Base-by-base conservation (phyloP, 169 alveolate genomes). In the Eimeria sp. region DNA sequence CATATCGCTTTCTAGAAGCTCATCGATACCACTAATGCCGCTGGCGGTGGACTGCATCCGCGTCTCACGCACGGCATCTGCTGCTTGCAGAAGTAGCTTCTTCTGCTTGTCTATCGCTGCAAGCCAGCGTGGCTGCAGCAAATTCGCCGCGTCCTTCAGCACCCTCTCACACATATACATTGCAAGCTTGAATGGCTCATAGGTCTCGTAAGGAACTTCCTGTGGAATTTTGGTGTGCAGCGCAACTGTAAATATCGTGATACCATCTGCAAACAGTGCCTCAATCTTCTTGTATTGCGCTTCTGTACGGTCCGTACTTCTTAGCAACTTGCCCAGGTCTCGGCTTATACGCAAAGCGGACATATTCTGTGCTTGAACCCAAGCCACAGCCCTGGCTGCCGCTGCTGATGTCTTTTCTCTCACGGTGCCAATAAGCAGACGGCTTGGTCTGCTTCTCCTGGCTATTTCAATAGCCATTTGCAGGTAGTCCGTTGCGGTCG, bases 371-470 rank as follows among this genome's bases (percentile, higher is more conserved):
- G 4, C 61, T 40, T 45, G 27, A 20, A 75, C 86, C 86, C 61
- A 9, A 40, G 86, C 86, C 86, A 22, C 58, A 43, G 86, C 86
- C 34, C 63, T 14, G 13, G 86, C 83, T 73, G 83, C 25, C 45
- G 86, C 83, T 34, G 83, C 57, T 30, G 51, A 51, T 73, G 5
- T 45, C 58, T 5, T 13, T 16, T 13, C 63, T 7, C 11, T 20
- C 63, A 22, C 25, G 86, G 43, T 40, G 34, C 43, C 16, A 22
- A 45, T 3, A 27, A 0, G 18, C 86, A 16, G 13, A 5, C 18
- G 14, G 86, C 43, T 43, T 14, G 86, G 34, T 11, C 7, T 18
- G 86, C n/a, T 40, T 16, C 4, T 40, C 14, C 40, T 75, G 27
- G 86, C 61, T 61, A 30, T 43, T 7, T 45, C 18, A 22, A 75